These are phyloP conservation scores for Phaeosphaeria sp. DNA, from an alignment of 2,329 filamentous ascomycete genomes.

Conservation along the genomic window DNA sequence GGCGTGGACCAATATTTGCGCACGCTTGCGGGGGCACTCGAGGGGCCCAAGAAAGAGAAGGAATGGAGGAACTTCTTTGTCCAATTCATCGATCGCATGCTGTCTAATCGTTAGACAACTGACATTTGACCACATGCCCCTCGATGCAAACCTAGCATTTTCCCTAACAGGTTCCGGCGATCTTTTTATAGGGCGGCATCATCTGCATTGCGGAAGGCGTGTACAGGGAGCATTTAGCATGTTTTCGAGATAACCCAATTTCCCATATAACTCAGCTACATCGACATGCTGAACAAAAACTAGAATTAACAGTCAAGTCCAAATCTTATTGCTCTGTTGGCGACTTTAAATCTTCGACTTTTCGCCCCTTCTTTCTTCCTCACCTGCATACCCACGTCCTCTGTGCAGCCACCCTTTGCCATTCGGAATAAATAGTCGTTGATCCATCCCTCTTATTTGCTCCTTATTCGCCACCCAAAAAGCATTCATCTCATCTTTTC, in stretches of 20 bases:
- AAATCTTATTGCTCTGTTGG: background rate
- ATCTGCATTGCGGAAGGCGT: slow-evolving; percentile 29
- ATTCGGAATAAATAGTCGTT: slow-evolving; percentile 40
- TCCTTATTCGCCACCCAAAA: slow-evolving; percentile 40
- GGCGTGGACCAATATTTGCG: slow-evolving; percentile 70
- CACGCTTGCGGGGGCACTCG: slow-evolving; percentile 42
- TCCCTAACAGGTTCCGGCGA: slow-evolving; percentile 10
- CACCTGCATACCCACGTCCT: slow-evolving; percentile 17
- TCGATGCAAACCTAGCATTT: slow-evolving; percentile 4
- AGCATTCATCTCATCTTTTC: slow-evolving; percentile 25
- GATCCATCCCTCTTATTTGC: slow-evolving; percentile 34
- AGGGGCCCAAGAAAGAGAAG: slow-evolving; percentile 47
- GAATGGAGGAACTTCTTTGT: slow-evolving; percentile 56
- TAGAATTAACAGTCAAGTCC: slow-evolving; percentile 1
- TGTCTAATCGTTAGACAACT: slow-evolving; percentile 15
- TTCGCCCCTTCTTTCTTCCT: background rate
- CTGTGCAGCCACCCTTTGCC: slow-evolving; percentile 43
- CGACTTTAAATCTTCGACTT: slow-evolving; percentile 1
- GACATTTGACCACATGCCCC: background rate
- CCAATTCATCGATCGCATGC: slow-evolving; percentile 48
- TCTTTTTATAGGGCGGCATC: slow-evolving; percentile 13
- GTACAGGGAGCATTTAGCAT: slow-evolving; percentile 15
- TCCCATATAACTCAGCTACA: slow-evolving; percentile 5
- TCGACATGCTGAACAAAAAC: slow-evolving; percentile 3
- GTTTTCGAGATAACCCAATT: slow-evolving; percentile 27